Conservation (phyloP, 805 yeast species). For the Wickerhamomyces tratensis region DNA sequence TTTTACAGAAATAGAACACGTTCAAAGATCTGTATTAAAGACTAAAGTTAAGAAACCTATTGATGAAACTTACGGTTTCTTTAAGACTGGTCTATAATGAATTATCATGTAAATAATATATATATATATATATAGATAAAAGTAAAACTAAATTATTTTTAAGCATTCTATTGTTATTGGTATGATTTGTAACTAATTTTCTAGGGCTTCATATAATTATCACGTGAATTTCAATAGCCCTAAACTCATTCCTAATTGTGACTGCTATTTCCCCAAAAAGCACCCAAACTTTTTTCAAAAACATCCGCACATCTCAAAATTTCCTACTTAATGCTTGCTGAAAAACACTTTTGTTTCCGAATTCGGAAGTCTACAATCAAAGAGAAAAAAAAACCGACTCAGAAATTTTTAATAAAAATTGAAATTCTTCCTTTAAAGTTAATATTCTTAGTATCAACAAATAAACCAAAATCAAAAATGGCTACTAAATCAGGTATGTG, state of each 20-base stretch:
- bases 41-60: too few relatives aligned
- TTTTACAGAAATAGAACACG: not conserved
- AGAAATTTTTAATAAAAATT: not conserved
- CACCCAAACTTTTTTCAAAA: too few relatives aligned
- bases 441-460: too few relatives aligned
- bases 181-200: too few relatives aligned
- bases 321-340: not conserved
- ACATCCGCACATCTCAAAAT: not conserved
- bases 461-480: conserved; percentile 20
- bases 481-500: conserved; percentile 47
- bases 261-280: too few relatives aligned
- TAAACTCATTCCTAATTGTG: too few relatives aligned
- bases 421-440: not conserved
- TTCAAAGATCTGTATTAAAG: not conserved
- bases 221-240: too few relatives aligned
- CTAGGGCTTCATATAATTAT: too few relatives aligned
- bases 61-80: not conserved
- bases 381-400: not conserved
- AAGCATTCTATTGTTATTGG: too few relatives aligned
- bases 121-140: too few relatives aligned
- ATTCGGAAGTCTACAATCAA: not conserved
- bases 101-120: too few relatives aligned
- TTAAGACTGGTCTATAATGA: not conserved
- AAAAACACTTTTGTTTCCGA: not conserved
- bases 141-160: too few relatives aligned